Evolutionary conservation across 768 basidiomycete species (phyloP).

Genomic region (Lentinula sp.): DNA sequence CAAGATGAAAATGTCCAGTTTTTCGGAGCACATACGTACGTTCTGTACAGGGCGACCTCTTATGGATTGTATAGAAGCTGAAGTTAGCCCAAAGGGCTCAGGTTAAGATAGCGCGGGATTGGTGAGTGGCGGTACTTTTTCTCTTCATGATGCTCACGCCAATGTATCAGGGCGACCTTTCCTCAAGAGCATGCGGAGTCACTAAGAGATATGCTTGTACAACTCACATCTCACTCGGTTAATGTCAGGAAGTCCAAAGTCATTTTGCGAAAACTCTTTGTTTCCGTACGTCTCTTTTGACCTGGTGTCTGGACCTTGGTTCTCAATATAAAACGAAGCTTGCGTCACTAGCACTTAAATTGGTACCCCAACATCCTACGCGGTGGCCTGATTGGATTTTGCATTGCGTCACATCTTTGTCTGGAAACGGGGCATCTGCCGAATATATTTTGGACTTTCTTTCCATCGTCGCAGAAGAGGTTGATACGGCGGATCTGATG

Average conservation of each 20-base stretch:
- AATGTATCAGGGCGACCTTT: conserved; percentile 58
- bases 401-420: conserved; percentile 56
- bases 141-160: not conserved
- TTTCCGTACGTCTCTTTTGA: conserved; percentile 50
- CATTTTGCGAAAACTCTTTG: conserved; percentile 82
- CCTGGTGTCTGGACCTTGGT: conserved; percentile 3
- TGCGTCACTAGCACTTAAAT: conserved; percentile 65
- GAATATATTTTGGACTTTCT: conserved; percentile 71
- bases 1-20: conserved; percentile 84
- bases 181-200: conserved; percentile 52
- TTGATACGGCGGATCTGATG: conserved; percentile 68
- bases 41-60: not conserved
- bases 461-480: conserved; percentile 80
- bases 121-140: conserved; percentile 40
- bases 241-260: conserved; percentile 54
- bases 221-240: conserved; percentile 64
- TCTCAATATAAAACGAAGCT: conserved; percentile 31
- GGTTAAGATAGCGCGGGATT: conserved; percentile 90
- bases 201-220: conserved; percentile 63
- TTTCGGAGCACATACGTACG: conserved; percentile 84
- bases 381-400: conserved; percentile 77
- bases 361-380: conserved; percentile 52
- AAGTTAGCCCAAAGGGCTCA: conserved; percentile 37
- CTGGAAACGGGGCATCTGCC: conserved; percentile 47
- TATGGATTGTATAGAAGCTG: not conserved